Percentiles rank a stretch among this genome's conserved stretches.
phyloP scores from a whole-genome alignment of 176 grass and related monocot species.

The Oryza australiensis region DNA sequence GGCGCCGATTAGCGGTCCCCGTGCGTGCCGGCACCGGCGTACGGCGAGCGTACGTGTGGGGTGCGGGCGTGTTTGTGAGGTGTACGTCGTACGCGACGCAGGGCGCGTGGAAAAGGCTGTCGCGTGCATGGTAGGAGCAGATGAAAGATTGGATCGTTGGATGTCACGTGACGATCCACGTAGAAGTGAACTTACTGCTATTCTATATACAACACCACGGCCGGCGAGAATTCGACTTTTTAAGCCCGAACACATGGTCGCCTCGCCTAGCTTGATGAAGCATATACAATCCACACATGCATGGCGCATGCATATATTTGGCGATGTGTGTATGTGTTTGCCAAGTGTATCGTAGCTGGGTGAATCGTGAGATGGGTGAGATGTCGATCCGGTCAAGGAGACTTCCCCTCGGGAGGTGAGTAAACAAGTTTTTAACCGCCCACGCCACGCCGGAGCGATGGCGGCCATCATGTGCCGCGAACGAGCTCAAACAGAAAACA shows the following conservation, averaged over 20 bases:
- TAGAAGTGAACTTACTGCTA: too few species aligned
- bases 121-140: too few species aligned
- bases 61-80: not conserved
- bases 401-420: not conserved
- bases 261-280: not conserved
- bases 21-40: too few species aligned
- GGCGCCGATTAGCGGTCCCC: too few species aligned
- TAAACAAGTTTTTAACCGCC: constrained; percentile 12
- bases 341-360: not conserved
- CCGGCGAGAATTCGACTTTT: too few species aligned
- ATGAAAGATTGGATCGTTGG: not conserved
- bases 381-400: constrained; percentile 7
- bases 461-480: constrained; percentile 21
- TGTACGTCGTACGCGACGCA: too few species aligned
- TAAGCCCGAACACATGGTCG: not conserved
- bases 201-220: not conserved
- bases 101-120: too few species aligned
- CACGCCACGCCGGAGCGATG: constrained; percentile 12
- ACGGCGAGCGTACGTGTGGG: too few species aligned
- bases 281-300: not conserved
- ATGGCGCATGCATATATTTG: too few species aligned
- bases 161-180: not conserved
- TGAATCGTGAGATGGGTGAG: not conserved
- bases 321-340: not conserved
- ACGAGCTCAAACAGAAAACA: not conserved